These are phyloP conservation scores for Pyrus bretschneideri DNA, from an alignment of 306 rosid genomes.

Conservation along the genomic window DNA sequence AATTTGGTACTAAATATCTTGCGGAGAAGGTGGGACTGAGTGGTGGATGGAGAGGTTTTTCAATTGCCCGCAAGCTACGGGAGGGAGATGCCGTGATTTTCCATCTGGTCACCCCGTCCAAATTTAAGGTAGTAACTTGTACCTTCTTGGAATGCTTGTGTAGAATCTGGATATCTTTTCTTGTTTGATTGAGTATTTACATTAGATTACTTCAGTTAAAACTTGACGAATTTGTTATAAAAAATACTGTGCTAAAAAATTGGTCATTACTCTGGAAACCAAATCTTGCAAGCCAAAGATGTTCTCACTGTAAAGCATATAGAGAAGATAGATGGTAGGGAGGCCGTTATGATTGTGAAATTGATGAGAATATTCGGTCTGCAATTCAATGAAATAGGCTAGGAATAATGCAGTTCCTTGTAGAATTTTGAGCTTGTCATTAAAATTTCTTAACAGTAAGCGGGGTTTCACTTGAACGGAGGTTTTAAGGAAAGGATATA, in stretches of 20 bases:
- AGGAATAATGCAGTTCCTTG: not conserved
- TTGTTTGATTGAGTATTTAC: too few species aligned
- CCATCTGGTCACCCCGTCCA: too few species aligned
- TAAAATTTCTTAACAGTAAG: not conserved
- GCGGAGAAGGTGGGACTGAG: constrained; percentile 27
- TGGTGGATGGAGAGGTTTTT: constrained; percentile 49
- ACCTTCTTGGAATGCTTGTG: too few species aligned
- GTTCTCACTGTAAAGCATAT: not conserved
- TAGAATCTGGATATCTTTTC: too few species aligned
- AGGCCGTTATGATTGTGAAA: not conserved
- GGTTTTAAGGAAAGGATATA: not conserved
- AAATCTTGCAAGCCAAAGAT: not conserved
- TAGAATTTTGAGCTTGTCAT: not conserved
- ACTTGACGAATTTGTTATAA: too few species aligned
- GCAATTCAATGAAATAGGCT: not conserved
- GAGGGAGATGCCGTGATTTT: constrained; percentile 34
- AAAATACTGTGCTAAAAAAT: not conserved
- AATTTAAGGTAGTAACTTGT: too few species aligned
- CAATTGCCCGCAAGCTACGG: constrained; percentile 19
- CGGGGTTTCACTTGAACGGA: not conserved
- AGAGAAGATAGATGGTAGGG: not conserved
- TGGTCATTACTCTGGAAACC: not conserved
- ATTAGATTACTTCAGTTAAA: too few species aligned
- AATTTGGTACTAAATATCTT: constrained; percentile 28
- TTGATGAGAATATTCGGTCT: not conserved